phyloP scores from a whole-genome alignment of 164 flowering plant genomes.

The Vitis rupestris region DNA sequence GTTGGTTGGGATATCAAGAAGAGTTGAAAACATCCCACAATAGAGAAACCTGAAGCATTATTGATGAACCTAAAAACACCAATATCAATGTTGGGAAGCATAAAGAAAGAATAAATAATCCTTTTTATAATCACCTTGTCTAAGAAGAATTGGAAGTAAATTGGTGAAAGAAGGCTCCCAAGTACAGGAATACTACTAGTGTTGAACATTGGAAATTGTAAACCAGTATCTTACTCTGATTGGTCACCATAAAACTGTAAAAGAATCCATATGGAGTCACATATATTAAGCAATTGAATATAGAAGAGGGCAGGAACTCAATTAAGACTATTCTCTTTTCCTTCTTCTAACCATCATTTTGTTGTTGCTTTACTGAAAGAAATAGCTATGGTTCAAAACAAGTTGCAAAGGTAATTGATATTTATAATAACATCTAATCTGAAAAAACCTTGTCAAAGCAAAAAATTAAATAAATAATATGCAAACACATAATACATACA shows the following conservation, averaged over 20 bases:
- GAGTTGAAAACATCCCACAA: no score
- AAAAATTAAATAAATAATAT: background rate
- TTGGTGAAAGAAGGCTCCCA: slow-evolving; percentile 79
- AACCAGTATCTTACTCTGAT: slow-evolving; percentile 64
- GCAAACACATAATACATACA: background rate
- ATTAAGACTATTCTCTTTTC: no score
- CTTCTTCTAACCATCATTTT: no score
- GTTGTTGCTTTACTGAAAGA: no score
- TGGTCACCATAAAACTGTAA: slow-evolving; percentile 60
- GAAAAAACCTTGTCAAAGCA: background rate
- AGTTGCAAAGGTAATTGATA: background rate
- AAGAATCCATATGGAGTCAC: no score
- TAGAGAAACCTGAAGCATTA: no score
- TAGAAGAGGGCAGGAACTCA: no score
- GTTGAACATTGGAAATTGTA: background rate
- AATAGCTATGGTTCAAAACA: no score
- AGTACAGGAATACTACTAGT: slow-evolving; percentile 80
- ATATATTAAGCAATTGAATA: no score
- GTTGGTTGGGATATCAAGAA: no score
- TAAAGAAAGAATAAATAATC: background rate
- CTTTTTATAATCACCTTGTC: slow-evolving; percentile 68
- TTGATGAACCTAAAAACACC: no score
- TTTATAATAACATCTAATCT: background rate
- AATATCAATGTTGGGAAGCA: background rate
- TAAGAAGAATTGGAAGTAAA: slow-evolving; percentile 92